phyloP scores from a whole-genome alignment of 1,139 yeast species.

The Suhomyces yuchorum region DNA sequence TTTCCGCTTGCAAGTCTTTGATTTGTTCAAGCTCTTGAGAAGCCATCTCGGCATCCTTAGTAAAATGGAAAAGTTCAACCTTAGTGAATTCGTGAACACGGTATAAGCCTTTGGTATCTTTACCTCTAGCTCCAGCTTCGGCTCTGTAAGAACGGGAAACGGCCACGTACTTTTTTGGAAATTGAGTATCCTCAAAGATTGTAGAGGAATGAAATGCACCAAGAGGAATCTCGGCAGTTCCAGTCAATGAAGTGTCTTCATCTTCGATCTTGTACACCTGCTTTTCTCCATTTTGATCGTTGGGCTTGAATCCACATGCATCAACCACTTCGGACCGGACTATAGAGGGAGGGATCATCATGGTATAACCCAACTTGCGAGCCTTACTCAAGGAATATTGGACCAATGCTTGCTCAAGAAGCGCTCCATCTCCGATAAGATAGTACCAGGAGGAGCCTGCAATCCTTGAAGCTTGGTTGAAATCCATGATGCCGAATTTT shows the following conservation, averaged over 20 bases:
- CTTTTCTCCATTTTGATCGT: slow-evolving; percentile 83
- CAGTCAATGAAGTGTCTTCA: slow-evolving; percentile 68
- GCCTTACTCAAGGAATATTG: slow-evolving; percentile 76
- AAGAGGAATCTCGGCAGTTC: slow-evolving; percentile 94
- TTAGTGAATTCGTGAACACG: slow-evolving; percentile 98
- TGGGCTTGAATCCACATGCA: slow-evolving; percentile 96
- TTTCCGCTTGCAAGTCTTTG: slow-evolving; percentile 61
- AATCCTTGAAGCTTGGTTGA: slow-evolving; percentile 68
- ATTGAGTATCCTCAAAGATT: slow-evolving; percentile 23
- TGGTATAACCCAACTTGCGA: slow-evolving; percentile 62
- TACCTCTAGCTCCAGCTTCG: slow-evolving; percentile 97
- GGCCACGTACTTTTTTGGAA: slow-evolving; percentile 72
- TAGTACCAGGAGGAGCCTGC: slow-evolving; percentile 93
- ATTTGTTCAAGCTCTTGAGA: slow-evolving; percentile 58
- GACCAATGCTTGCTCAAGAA: slow-evolving; percentile 84
- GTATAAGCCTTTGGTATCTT: slow-evolving; percentile 87
- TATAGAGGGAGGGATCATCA: slow-evolving; percentile 83
- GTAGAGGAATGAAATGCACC: slow-evolving; percentile 66
- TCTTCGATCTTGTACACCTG: slow-evolving; percentile 71
- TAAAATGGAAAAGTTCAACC: slow-evolving; percentile 88
- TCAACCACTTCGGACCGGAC: slow-evolving; percentile 74
- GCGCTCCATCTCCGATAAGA: slow-evolving; percentile 81
- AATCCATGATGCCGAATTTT: slow-evolving; percentile 63
- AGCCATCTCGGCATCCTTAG: slow-evolving; percentile 51
- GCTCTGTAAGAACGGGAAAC: slow-evolving; percentile 88